Evolutionary conservation across 2,329 filamentous ascomycete species (phyloP).

Genomic region (Gaeumannomyces sp.): DNA sequence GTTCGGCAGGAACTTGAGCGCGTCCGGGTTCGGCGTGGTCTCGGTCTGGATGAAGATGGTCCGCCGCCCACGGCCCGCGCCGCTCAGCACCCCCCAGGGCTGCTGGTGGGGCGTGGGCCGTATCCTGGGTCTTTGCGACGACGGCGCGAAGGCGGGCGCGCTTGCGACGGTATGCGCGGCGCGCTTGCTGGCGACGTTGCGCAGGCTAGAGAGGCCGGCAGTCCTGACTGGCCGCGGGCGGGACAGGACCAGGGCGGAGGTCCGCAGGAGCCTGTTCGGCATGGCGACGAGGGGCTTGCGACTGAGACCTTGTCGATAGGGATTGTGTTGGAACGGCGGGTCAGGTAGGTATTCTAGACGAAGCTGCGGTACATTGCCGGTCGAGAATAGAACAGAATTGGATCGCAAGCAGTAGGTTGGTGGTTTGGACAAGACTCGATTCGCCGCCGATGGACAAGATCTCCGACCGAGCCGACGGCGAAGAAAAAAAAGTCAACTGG

Average conservation of each 20-base stretch:
- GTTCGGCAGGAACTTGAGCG: slow-evolving; percentile 93
- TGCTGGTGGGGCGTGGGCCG: slow-evolving; percentile 10
- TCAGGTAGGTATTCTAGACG: neutral
- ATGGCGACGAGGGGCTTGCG: slow-evolving; percentile 5
- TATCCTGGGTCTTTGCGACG: slow-evolving; percentile 21
- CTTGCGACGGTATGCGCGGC: slow-evolving; percentile 20
- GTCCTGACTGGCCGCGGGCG: slow-evolving; percentile 14
- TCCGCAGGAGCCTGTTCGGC: slow-evolving; percentile 17
- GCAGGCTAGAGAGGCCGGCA: slow-evolving; percentile 11
- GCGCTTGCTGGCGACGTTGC: slow-evolving; percentile 21
- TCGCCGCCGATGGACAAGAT: neutral
- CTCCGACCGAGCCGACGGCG: slow-evolving; percentile 7
- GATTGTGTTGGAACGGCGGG: neutral
- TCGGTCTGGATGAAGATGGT: slow-evolving; percentile 98
- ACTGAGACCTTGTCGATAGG: neutral
- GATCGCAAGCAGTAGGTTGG: neutral
- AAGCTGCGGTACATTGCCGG: neutral
- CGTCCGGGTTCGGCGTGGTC: slow-evolving; percentile 88
- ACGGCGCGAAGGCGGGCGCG: slow-evolving; percentile 18
- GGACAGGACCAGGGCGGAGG: slow-evolving; percentile 15
- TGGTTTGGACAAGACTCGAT: neutral
- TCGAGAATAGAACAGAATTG: neutral
- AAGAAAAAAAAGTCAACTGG: neutral
- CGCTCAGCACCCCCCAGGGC: slow-evolving; percentile 15
- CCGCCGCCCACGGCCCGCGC: slow-evolving; percentile 39